A percentile compares a stretch with the other conserved stretches of the same genome.
Evolutionary conservation across 768 basidiomycete species (phyloP).

Genomic region (Pleurotus eryngii): DNA sequence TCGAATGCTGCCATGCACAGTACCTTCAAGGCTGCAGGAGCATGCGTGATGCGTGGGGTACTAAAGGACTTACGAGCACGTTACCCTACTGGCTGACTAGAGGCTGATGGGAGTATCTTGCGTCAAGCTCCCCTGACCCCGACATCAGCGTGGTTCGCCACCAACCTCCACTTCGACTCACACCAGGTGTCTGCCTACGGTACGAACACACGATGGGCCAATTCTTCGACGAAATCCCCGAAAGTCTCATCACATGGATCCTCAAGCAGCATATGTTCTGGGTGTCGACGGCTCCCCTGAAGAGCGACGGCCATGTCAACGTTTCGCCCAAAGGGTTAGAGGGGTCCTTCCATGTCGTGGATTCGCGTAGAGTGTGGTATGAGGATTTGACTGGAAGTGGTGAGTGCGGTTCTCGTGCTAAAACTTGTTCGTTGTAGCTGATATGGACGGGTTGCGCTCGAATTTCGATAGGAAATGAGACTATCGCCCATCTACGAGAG

Average conservation of each 20-base stretch:
- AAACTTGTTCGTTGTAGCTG: no score
- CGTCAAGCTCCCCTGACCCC: no score
- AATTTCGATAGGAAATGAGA: constrained; percentile 44
- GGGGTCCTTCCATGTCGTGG: constrained; percentile 58
- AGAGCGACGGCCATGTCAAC: constrained; percentile 56
- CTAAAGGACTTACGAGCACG: no score
- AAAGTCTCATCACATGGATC: constrained; percentile 53
- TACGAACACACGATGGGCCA: constrained; percentile 43
- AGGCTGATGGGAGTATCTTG: no score
- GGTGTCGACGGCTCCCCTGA: constrained; percentile 65
- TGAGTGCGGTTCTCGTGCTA: constrained; percentile 21
- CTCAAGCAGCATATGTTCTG: constrained; percentile 64
- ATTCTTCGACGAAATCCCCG: constrained; percentile 54
- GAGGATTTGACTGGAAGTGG: constrained; percentile 73
- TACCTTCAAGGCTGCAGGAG: no score
- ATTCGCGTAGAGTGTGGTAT: constrained; percentile 61
- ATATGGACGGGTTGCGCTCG: not conserved
- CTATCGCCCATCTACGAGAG: constrained; percentile 58
- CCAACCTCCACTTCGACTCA: no score
- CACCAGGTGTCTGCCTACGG: no score
- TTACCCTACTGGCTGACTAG: no score
- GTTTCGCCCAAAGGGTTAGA: constrained; percentile 63
- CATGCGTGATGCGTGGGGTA: no score
- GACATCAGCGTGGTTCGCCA: no score
- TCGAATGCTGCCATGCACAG: no score